Base-by-base conservation (phyloP, 1,284 basidiomycete species). In the Entoloma clypeatum region DNA sequence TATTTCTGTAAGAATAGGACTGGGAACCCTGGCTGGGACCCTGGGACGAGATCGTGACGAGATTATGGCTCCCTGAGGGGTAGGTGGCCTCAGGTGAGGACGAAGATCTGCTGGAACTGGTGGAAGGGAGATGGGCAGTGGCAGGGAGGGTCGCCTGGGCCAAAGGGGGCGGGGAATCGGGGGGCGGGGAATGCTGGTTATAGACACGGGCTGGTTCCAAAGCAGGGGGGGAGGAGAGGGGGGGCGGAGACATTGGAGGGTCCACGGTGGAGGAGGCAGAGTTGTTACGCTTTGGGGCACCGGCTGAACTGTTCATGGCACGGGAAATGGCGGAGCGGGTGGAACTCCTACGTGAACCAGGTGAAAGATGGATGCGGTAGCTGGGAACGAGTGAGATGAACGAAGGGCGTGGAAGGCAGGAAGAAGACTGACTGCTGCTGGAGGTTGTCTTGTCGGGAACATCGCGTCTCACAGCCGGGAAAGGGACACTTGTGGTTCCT, bases 401-500 rank as follows among this genome's bases (percentile, higher is more conserved):
- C 16, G 19, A 31, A 30, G 5, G 16, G 13, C 27, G 19, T 13
- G 24, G 22, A 43, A n/a, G 44, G 22, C 39, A 40, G 34, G 39
- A n/a, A 28, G 43, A 31, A 30, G 7, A 79, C 86, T 68, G 44
- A 89, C 86, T 89, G 86, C 54, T 89, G 86, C 48, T 88, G 86
- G 8, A 89, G 69, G 50, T 89, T 89, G 54, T 89, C 86, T 59
- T 87, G 85, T 33, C 85, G 69, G 4, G 84, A 86, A 54, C 86
- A 89, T 10, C 84, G 71, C 2, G 85, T 88, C 50, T 87, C 81
- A 57, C 86, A 89, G 24, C 86, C 86, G 16, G 85, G 86, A 62
- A 87, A 88, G 21, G 86, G 86, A 53, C 85, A 89, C 42, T 79
- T 84, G 66, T 87, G 83, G 62, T 86, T 86, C 43, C 82, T 68